Conservation (phyloP, 805 yeast genomes). For the Naumovozyma dairenensis region DNA sequence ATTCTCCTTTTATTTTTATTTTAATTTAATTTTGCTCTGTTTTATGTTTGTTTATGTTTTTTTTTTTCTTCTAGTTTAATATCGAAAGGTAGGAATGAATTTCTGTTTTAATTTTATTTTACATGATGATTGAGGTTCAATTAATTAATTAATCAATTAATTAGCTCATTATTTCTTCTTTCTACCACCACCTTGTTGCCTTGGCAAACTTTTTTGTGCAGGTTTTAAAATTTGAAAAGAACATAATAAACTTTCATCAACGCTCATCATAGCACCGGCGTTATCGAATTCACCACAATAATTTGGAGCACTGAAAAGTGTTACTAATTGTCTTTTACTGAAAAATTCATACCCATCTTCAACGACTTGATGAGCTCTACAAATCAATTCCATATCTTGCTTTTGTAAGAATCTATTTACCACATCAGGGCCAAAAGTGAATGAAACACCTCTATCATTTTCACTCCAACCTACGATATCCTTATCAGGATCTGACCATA, state of each 20-base stretch:
- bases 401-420: constrained; percentile 92
- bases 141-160: no score
- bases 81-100: no score
- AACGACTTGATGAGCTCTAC: constrained; percentile 98
- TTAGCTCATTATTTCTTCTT: constrained; percentile 25
- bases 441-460: constrained; percentile 97
- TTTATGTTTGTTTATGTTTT: no score
- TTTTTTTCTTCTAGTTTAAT: no score
- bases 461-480: constrained; percentile 98
- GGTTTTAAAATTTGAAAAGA: constrained; percentile 96
- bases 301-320: constrained; percentile 93
- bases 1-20: no score
- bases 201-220: constrained; percentile 64
- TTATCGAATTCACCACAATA: constrained; percentile 98
- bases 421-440: constrained; percentile 99
- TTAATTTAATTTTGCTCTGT: no score
- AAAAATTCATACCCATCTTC: constrained; percentile 98
- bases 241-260: constrained; percentile 90
- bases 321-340: constrained; percentile 89
- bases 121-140: no score
- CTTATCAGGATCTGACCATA: constrained; percentile 98
- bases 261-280: constrained; percentile 99
- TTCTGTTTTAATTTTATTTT: no score
- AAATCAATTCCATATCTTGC: constrained; percentile 95
- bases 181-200: constrained; percentile 30